Percentiles rank a stretch among this genome's conserved stretches.
These are phyloP conservation scores for Boletales sp. DNA, from an alignment of 768 basidiomycete genomes.

Conservation along the genomic window DNA sequence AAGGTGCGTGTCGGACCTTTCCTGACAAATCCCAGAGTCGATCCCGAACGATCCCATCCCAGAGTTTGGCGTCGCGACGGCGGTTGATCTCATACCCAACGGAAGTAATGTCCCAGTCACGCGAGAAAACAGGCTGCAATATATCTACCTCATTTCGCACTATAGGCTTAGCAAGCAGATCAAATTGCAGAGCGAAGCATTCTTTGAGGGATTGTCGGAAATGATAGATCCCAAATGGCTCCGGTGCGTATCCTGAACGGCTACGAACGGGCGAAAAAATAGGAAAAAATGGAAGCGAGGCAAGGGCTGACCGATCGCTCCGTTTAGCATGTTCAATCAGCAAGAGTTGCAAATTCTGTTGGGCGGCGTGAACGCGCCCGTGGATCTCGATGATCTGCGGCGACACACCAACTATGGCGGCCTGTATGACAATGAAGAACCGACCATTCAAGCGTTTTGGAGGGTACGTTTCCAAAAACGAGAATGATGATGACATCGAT, in stretches of 20 bases:
- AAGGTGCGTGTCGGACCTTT: constrained; percentile 52
- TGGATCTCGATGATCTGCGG: constrained; percentile 80
- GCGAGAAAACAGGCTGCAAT: constrained; percentile 82
- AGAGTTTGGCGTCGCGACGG: constrained; percentile 82
- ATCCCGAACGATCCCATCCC: not conserved
- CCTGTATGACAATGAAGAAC: constrained; percentile 63
- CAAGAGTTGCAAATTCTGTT: constrained; percentile 91
- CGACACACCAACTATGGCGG: constrained; percentile 81
- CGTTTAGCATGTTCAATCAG: constrained; percentile 89
- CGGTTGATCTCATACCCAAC: constrained; percentile 74
- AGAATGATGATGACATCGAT: not conserved
- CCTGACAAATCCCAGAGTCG: too few species aligned
- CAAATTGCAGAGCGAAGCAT: constrained; percentile 73
- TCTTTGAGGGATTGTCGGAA: constrained; percentile 90
- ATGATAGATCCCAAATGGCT: constrained; percentile 93
- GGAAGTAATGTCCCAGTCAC: constrained; percentile 85
- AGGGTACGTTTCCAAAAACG: constrained; percentile 42
- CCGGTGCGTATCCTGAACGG: constrained; percentile 37
- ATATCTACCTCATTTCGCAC: constrained; percentile 87
- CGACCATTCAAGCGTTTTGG: constrained; percentile 82
- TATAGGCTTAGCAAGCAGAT: constrained; percentile 90
- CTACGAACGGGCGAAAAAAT: not conserved
- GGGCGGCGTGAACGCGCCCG: constrained; percentile 81
- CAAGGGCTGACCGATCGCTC: constrained; percentile 7
- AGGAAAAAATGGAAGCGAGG: not conserved